Evolutionary conservation across 2,329 filamentous ascomycete genomes (phyloP).

Genomic region (Clonostachys rosea): DNA sequence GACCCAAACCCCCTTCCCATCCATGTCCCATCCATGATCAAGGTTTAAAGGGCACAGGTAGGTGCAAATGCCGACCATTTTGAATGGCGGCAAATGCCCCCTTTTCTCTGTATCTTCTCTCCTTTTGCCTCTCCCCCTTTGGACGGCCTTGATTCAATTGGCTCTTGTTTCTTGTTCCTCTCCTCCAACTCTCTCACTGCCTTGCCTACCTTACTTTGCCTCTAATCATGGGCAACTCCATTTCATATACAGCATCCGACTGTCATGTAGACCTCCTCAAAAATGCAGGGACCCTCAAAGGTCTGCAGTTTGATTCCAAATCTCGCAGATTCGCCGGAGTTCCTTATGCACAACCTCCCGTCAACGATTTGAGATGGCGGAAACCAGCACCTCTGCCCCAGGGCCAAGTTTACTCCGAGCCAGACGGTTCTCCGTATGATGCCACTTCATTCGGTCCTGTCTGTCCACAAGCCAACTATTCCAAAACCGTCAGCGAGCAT

Average conservation of each 20-base stretch:
- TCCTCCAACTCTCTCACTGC: no score
- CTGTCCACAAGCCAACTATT: constrained; percentile 29
- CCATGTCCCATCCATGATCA: no score
- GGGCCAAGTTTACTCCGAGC: constrained; percentile 16
- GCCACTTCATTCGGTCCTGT: constrained; percentile 25
- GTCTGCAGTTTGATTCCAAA: constrained; percentile 25
- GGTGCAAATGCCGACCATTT: no score
- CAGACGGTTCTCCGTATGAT: constrained; percentile 20
- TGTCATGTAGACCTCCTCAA: constrained; percentile 13
- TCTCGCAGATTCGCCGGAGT: constrained; percentile 24
- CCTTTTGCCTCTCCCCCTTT: no score
- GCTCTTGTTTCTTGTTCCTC: no score
- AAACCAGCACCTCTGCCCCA: constrained; percentile 24
- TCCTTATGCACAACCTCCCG: constrained; percentile 32
- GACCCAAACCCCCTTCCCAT: no score
- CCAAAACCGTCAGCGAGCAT: constrained; percentile 14
- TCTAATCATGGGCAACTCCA: constrained; percentile 14
- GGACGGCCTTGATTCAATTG: no score
- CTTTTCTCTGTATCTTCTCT: no score
- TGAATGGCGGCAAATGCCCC: no score
- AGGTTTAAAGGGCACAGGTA: no score
- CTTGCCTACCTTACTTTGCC: constrained; percentile 5
- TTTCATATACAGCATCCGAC: constrained; percentile 16
- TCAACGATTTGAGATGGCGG: constrained; percentile 26
- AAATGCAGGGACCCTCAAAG: constrained; percentile 17